Conservation (phyloP, 371 early-diverging fungal species). For the Mortierella sp. region DNA sequence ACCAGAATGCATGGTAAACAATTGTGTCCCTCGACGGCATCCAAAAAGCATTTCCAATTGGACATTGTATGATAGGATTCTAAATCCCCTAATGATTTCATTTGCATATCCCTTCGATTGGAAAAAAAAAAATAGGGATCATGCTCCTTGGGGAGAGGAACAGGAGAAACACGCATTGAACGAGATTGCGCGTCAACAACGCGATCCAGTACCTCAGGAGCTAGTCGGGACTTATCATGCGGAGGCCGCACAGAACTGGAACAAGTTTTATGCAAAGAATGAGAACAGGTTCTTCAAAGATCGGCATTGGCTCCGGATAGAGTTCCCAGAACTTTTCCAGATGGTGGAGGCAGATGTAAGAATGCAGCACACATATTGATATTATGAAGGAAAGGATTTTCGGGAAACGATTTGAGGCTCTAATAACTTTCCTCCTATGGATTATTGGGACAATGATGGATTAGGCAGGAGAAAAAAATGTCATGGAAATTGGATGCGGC, state of each 20-base stretch:
- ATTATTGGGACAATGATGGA: conserved; percentile 69
- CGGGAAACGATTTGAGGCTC: too few species aligned
- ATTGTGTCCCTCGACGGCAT: too few species aligned
- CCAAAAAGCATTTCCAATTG: too few species aligned
- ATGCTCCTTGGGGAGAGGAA: conserved; percentile 83
- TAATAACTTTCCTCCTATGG: too few species aligned
- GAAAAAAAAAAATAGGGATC: conserved; percentile 77
- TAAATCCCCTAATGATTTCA: too few species aligned
- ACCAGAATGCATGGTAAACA: conserved; percentile 82
- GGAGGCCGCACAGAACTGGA: conserved; percentile 59
- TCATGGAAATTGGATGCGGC: conserved; percentile 93
- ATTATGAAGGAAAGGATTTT: too few species aligned
- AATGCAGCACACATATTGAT: neutral
- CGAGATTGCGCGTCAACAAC: conserved; percentile 39
- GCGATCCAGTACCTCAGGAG: conserved; percentile 33
- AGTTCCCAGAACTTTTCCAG: conserved; percentile 86
- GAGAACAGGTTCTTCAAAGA: conserved; percentile 95
- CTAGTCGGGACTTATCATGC: conserved; percentile 47
- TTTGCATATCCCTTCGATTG: too few species aligned
- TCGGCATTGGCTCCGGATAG: conserved; percentile 96
- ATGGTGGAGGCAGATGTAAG: conserved; percentile 48
- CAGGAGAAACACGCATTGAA: conserved; percentile 62
- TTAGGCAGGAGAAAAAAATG: conserved; percentile 56
- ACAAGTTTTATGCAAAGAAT: conserved; percentile 92
- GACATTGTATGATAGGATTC: too few species aligned